Base-by-base conservation (phyloP, 192 early-diverging fungal genomes). In the Coemansia sp. region DNA sequence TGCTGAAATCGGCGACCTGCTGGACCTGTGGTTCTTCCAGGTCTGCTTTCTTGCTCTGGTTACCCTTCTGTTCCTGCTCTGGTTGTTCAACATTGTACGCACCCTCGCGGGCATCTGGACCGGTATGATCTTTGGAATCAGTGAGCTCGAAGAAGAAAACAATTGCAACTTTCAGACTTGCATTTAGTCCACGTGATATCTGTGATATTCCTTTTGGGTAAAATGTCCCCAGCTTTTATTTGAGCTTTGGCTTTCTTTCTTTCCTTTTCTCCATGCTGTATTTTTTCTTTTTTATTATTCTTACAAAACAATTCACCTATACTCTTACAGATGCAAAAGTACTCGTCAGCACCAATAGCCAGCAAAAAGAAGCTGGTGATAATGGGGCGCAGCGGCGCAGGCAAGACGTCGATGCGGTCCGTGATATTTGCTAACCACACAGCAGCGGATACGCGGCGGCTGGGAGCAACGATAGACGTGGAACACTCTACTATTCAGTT, bases 401-500 rank as follows among this genome's bases (percentile, higher is more conserved):
- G 97, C 47, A 99, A 99, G 85, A 99, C 97, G 20, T 97, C 94
- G 31, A 99, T 99, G 97, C 86, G 95, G 59, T 94, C 93, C 22
- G 94, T 99, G 64, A 97, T 99, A 64, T 99, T 99, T 65, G 91
- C 94, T 4, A 98, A 97, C 82, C 97, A 96, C 73, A 90, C 96
- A 56, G 95, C 97, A 3, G 71, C 87, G 65, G 95, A 99, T 63
- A 99, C 97, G 6, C 84, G 95, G 33, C 84, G 94, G 22, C 88
- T 99, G 31, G 97, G 95, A 11, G 93, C 95, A 31, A 99, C 97
- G 53, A 95, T 99, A 55, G 97, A 99, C 70, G 94, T 99, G 27
- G 95, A 99, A 68, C 92, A 99, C 61, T 94, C 93, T 15, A 90
- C 94, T 50, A 94, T 99, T 38, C 86, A 92, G 53, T 96, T 97